phyloP scores from a whole-genome alignment of 345 rosid genomes.

The Noccaea bulbosa region DNA sequence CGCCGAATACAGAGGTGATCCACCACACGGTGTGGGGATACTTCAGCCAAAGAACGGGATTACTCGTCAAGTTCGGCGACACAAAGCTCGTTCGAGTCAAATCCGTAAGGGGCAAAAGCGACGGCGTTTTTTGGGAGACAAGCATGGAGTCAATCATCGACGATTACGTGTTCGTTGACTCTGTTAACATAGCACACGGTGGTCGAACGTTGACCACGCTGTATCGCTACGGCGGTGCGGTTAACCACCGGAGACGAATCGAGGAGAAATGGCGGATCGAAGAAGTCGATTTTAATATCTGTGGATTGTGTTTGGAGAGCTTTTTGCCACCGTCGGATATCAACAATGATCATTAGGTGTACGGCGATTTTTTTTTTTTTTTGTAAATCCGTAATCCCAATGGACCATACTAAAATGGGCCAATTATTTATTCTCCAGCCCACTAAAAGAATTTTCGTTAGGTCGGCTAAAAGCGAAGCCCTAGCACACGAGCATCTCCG shows the following conservation, averaged over 20 bases:
- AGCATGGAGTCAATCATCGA: conserved; percentile 65
- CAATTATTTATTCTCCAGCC: background rate
- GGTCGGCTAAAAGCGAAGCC: conserved; percentile 26
- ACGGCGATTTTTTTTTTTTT: conserved; percentile 24
- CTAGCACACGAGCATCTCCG: conserved; percentile 32
- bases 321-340: conserved; percentile 92
- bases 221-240: conserved; percentile 63
- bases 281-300: conserved; percentile 83
- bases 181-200: conserved; percentile 72
- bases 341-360: conserved; percentile 51
- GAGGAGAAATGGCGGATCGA: conserved; percentile 95
- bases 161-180: conserved; percentile 68
- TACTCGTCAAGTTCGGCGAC: conserved; percentile 71
- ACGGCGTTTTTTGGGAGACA: conserved; percentile 82
- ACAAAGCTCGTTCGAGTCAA: conserved; percentile 75
- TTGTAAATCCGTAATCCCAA: background rate
- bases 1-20: conserved; percentile 66
- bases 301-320: conserved; percentile 72
- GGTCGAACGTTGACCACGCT: conserved; percentile 72
- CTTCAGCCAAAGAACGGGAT: conserved; percentile 90
- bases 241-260: conserved; percentile 71
- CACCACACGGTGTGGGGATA: conserved; percentile 93
- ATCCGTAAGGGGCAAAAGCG: conserved; percentile 46
- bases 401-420: background rate
- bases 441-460: background rate